Evolutionary conservation across 768 basidiomycete genomes (phyloP).

Genomic region (Psilocybe cubensis): DNA sequence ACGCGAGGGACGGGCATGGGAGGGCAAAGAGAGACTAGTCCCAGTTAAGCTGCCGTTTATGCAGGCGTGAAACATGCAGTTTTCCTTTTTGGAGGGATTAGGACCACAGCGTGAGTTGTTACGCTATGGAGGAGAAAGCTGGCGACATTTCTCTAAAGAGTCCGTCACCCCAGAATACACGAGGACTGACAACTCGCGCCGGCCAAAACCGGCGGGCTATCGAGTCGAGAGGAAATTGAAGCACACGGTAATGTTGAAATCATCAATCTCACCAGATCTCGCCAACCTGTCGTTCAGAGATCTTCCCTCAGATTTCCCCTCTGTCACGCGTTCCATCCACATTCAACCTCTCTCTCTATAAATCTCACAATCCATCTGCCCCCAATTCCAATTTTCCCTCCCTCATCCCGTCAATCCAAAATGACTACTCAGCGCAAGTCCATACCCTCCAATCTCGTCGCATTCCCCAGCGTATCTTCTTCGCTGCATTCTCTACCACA

Average conservation of each 20-base stretch:
- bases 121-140: slow-evolving; percentile 11
- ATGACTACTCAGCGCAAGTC: slow-evolving; percentile 29
- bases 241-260: slow-evolving; percentile 18
- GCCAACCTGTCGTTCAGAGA: slow-evolving; percentile 30
- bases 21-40: slow-evolving; percentile 3
- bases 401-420: slow-evolving; percentile 21
- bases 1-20: slow-evolving; percentile 3
- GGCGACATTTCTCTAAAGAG: slow-evolving; percentile 17
- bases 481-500: slow-evolving; percentile 71
- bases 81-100: background rate
- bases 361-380: slow-evolving; percentile 29
- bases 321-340: slow-evolving; percentile 34
- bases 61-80: background rate
- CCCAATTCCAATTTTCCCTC: slow-evolving; percentile 22
- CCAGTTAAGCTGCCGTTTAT: background rate
- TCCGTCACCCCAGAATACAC: slow-evolving; percentile 43
- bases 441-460: slow-evolving; percentile 59
- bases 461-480: slow-evolving; percentile 74
- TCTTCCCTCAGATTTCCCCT: slow-evolving; percentile 31
- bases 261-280: slow-evolving; percentile 28
- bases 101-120: slow-evolving; percentile 17
- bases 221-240: slow-evolving; percentile 21
- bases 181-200: slow-evolving; percentile 27
- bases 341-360: slow-evolving; percentile 30
- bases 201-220: slow-evolving; percentile 33